Evolutionary conservation across 306 rosid genomes (phyloP), one percentile per base, ranked within the genome.

Genomic region (Cucumis melo): DNA sequence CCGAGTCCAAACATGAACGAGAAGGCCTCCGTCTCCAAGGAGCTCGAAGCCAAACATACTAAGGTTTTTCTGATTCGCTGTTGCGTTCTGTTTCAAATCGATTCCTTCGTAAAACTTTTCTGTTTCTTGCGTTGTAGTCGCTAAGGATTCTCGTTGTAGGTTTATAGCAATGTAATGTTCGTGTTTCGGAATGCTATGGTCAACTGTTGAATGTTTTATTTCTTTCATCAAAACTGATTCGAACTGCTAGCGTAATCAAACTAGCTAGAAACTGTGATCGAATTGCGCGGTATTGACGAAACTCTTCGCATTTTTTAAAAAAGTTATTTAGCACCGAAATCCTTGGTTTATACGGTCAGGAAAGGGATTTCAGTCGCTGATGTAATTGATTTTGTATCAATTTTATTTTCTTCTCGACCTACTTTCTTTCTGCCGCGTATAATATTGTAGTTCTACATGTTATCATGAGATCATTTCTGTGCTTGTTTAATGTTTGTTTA

Each of bases 1-100:
- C 61, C 39, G 84, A 74, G 81, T 83, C 59, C 79, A 83, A 87
- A 71, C 79, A 93, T 93, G 97, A 91, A 83, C 78, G 83, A 85
- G 32, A 93, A 93, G 78, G 91, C 96, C 81, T 82, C 96, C 7
- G 83, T 93, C 77, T 86, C 98, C 50, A 93, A 89, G 73, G 98
- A 91, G 79, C 98, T 93, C 85, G 85, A 91, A 42, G 96, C 89
- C 83, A 93, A 85, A 77, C 91, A 89, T 78, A 24, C 81, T 62
- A 91, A 91, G 96, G 98, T 91, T 39, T n/a, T 24, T 73, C 19
- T 70, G 6, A 53, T 19, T 34, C 32, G 16, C 9, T 61, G 39
- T 1, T 13, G 0, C 1, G 62, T 17, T 56, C 67, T 39, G 2
- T 2, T 57, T 36, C 17, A 27, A 42, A n/a, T 38, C 24, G 39